Percentiles rank a stretch among this genome's conserved stretches.
Conservation (phyloP, 306 rosid species). For the Argentina anserina region DNA sequence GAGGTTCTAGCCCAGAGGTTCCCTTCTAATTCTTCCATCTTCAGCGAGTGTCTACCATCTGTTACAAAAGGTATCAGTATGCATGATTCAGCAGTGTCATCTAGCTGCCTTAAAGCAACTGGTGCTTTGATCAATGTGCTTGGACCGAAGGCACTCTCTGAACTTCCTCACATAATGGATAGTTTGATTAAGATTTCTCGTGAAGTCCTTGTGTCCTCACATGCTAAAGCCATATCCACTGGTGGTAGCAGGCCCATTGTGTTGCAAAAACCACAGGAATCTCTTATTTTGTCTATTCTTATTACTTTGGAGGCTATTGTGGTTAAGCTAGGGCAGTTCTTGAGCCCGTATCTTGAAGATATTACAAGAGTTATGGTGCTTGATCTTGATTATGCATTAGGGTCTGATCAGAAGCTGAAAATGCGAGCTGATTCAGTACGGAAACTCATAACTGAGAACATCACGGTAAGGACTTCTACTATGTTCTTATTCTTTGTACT, state of each 20-base stretch:
- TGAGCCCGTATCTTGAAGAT: conserved; percentile 70
- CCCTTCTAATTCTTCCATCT: conserved; percentile 53
- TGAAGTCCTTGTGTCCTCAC: conserved; percentile 32
- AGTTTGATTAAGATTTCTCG: conserved; percentile 51
- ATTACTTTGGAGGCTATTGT: conserved; percentile 69
- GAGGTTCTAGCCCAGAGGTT: conserved; percentile 65
- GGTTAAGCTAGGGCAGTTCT: conserved; percentile 79
- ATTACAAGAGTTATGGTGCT: conserved; percentile 68
- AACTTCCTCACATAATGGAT: conserved; percentile 77
- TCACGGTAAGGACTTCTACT: conserved; percentile 59
- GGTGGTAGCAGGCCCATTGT: conserved; percentile 17
- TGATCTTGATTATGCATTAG: conserved; percentile 49
- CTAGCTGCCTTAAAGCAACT: conserved; percentile 70
- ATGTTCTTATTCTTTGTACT: background rate
- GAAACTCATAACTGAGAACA: conserved; percentile 63
- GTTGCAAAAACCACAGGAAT: conserved; percentile 39
- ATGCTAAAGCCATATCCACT: conserved; percentile 26
- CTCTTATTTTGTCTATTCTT: conserved; percentile 50
- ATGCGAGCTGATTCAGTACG: conserved; percentile 55
- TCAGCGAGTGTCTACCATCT: conserved; percentile 53
- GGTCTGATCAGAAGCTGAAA: conserved; percentile 53
- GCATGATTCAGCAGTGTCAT: conserved; percentile 42
- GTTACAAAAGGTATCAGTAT: conserved; percentile 47
- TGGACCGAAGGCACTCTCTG: conserved; percentile 72
- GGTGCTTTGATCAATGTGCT: conserved; percentile 73